These are phyloP conservation scores for Penicillium cataractarum DNA, from an alignment of 495 filamentous ascomycete species.

Conservation along the genomic window DNA sequence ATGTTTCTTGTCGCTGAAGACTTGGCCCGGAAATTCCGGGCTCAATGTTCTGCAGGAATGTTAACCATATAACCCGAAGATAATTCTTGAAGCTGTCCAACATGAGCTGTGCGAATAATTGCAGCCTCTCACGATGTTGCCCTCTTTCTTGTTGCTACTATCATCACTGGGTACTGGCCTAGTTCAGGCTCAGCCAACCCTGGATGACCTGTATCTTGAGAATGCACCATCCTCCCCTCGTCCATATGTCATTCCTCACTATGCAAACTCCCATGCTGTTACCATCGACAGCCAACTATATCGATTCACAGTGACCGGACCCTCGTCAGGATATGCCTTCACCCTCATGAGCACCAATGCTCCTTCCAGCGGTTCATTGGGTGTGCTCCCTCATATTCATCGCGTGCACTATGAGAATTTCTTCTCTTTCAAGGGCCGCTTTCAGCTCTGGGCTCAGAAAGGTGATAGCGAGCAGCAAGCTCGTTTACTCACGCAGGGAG, in stretches of 20 bases:
- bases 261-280: conserved; percentile 36
- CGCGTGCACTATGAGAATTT: conserved; percentile 50
- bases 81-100: background rate
- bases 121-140: conserved; percentile 16
- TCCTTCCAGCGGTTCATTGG: conserved; percentile 29
- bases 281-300: conserved; percentile 31
- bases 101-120: background rate
- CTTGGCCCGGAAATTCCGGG: conserved; percentile 9
- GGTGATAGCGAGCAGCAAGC: conserved; percentile 34
- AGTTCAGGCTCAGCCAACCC: conserved; percentile 15
- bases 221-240: conserved; percentile 33
- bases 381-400: conserved; percentile 46
- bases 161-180: conserved; percentile 16
- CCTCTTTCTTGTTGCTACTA: conserved; percentile 15
- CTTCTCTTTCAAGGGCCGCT: conserved; percentile 46
- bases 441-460: conserved; percentile 50
- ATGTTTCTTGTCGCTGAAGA: background rate
- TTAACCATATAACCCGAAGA: background rate
- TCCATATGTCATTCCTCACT: conserved; percentile 37
- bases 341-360: conserved; percentile 46
- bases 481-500: conserved; percentile 41
- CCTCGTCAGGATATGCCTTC: conserved; percentile 46
- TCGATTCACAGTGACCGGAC: conserved; percentile 46
- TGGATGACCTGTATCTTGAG: conserved; percentile 31
- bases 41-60: background rate